These are phyloP conservation scores for Sarocladium oryzae DNA, from an alignment of 2,329 filamentous ascomycete genomes.

Conservation along the genomic window DNA sequence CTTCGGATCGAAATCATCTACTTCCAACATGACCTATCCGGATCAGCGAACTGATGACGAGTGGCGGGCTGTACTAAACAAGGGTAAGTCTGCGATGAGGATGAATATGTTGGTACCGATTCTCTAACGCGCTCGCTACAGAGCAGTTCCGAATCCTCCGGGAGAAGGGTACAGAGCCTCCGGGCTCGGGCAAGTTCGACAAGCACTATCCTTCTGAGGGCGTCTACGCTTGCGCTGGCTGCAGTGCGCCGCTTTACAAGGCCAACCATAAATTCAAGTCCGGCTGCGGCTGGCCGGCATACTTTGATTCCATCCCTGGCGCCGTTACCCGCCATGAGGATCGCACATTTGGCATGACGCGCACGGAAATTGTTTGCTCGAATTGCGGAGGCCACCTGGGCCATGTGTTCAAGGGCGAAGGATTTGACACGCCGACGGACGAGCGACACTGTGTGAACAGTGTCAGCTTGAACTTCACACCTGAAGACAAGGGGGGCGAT, in stretches of 20 bases:
- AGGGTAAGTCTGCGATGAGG: too few species aligned
- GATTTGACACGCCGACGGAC: slow-evolving; percentile 77
- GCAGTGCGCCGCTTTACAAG: slow-evolving; percentile 82
- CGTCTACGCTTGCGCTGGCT: slow-evolving; percentile 82
- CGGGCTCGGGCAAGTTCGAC: slow-evolving; percentile 77
- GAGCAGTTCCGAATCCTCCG: slow-evolving; percentile 95
- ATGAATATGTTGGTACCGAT: too few species aligned
- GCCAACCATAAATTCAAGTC: slow-evolving; percentile 93
- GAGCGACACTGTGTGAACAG: slow-evolving; percentile 98
- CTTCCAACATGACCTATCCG: slow-evolving; percentile 65
- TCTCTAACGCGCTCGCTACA: slow-evolving; percentile 27
- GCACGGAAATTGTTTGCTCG: slow-evolving; percentile 89
- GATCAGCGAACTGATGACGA: slow-evolving; percentile 74
- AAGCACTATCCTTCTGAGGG: slow-evolving; percentile 73
- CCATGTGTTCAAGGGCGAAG: slow-evolving; percentile 93
- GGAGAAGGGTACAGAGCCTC: slow-evolving; percentile 82
- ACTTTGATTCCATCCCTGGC: slow-evolving; percentile 90
- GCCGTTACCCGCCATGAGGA: slow-evolving; percentile 82
- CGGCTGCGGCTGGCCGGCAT: slow-evolving; percentile 95
- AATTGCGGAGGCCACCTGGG: slow-evolving; percentile 93
- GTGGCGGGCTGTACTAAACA: slow-evolving; percentile 79
- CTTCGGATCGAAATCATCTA: slow-evolving; percentile 56
- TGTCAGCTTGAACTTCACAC: slow-evolving; percentile 75
- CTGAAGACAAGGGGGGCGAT: slow-evolving; percentile 46
- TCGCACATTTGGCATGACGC: slow-evolving; percentile 67